Evolutionary conservation across 805 yeast genomes (phyloP).

Genomic region (Monosporozyma siamensis): DNA sequence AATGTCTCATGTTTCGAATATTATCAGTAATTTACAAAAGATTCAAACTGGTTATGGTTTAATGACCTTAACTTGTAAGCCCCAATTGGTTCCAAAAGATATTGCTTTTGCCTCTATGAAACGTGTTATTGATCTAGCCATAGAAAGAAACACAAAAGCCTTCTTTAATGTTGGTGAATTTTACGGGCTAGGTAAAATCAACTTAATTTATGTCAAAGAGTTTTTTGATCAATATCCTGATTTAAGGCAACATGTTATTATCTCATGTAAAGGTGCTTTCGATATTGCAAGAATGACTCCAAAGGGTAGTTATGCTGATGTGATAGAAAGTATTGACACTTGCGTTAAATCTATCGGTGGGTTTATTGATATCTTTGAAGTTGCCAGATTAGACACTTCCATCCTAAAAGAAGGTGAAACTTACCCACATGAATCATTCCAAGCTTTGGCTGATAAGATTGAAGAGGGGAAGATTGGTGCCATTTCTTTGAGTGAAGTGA

Average conservation of each 20-base stretch:
- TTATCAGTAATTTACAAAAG: conserved; percentile 13
- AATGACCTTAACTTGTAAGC: conserved; percentile 72
- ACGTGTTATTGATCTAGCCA: conserved; percentile 37
- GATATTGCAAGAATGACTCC: conserved; percentile 36
- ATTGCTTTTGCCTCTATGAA: conserved; percentile 47
- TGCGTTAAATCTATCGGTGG: conserved; percentile 36
- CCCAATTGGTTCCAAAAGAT: conserved; percentile 44
- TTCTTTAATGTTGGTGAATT: conserved; percentile 72
- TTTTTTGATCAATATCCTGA: conserved; percentile 52
- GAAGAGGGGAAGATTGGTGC: conserved; percentile 60
- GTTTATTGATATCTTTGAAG: conserved; percentile 52
- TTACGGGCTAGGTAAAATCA: conserved; percentile 49
- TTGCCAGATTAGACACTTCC: conserved; percentile 56
- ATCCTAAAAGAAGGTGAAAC: conserved; percentile 17
- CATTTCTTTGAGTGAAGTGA: conserved; percentile 66
- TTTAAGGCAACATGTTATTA: conserved; percentile 42
- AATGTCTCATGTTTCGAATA: conserved; percentile 18
- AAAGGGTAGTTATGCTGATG: conserved; percentile 39
- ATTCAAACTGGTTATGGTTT: conserved; percentile 55
- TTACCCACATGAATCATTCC: conserved; percentile 45
- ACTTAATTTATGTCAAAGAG: conserved; percentile 46
- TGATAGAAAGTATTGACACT: conserved; percentile 41
- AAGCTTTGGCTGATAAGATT: conserved; percentile 47
- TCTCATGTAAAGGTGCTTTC: conserved; percentile 63
- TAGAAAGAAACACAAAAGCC: conserved; percentile 29